A percentile compares a stretch with the other conserved stretches of the same genome.
Evolutionary conservation across 1,284 basidiomycete species (phyloP).

Genomic region (Naganishia sp.): DNA sequence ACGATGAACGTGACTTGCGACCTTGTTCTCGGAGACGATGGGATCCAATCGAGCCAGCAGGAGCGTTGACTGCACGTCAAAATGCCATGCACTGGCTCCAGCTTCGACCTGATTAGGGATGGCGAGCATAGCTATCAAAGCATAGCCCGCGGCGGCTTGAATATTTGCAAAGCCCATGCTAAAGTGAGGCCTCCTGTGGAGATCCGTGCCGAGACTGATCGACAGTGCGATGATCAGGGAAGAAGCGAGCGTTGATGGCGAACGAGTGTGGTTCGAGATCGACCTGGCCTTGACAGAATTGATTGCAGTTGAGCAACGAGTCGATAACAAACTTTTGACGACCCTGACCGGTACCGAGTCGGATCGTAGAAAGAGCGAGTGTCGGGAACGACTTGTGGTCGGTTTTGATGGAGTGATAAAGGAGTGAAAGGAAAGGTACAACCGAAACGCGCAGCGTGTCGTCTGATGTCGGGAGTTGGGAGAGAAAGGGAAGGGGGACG

Average conservation of each 20-base stretch:
- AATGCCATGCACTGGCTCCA: constrained; percentile 25
- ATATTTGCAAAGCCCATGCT: constrained; percentile 3
- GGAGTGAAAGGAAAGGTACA: not conserved
- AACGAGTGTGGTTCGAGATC: too few species aligned
- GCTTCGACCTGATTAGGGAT: constrained; percentile 5
- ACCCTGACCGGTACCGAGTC: too few species aligned
- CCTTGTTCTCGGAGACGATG: constrained; percentile 31
- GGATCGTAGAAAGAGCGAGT: not conserved
- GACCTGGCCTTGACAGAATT: too few species aligned
- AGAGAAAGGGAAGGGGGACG: constrained; percentile 1
- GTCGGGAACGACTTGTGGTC: not conserved
- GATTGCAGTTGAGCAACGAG: too few species aligned
- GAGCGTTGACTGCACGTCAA: constrained; percentile 19
- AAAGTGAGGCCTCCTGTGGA: not conserved
- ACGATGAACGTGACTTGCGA: constrained; percentile 32
- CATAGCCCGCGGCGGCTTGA: not conserved
- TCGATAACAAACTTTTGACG: too few species aligned
- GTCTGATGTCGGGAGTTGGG: not conserved
- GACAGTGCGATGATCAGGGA: not conserved
- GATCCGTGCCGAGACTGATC: not conserved
- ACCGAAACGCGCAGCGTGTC: not conserved
- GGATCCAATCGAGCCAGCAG: constrained; percentile 30
- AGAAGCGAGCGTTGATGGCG: not conserved
- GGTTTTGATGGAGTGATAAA: not conserved
- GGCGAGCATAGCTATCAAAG: not conserved